phyloP scores from a whole-genome alignment of 805 yeast genomes.

The Saccharomycopsis microspora region DNA sequence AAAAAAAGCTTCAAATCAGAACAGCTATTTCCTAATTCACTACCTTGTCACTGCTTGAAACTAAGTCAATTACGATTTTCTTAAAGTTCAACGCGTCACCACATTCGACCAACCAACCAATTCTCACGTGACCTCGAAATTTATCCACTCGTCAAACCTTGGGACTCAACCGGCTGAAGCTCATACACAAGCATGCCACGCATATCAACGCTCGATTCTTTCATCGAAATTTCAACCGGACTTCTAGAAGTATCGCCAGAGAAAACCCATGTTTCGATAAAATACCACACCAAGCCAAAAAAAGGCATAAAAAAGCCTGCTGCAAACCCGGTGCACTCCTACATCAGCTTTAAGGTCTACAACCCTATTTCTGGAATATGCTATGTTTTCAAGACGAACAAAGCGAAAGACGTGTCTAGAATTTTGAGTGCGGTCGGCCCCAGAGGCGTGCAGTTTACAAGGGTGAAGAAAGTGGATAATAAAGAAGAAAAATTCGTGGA shows the following conservation, averaged over 20 bases:
- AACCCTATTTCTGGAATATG: constrained; percentile 57
- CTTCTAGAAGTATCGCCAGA: constrained; percentile 23
- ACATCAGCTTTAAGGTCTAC: constrained; percentile 45
- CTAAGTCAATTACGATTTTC: no score
- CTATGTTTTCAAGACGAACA: constrained; percentile 44
- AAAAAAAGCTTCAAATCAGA: no score
- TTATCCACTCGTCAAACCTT: no score
- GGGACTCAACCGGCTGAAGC: no score
- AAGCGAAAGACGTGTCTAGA: constrained; percentile 64
- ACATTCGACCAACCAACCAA: no score
- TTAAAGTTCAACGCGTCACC: no score
- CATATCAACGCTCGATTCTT: constrained; percentile 22
- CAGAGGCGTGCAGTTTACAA: constrained; percentile 35
- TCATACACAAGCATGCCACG: constrained; percentile 8
- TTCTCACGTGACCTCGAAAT: no score
- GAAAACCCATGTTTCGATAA: constrained; percentile 22
- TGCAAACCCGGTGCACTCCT: constrained; percentile 14
- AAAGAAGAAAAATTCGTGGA: constrained; percentile 10
- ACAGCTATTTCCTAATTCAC: no score
- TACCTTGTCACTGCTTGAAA: no score
- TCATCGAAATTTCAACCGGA: constrained; percentile 21
- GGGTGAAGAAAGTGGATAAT: constrained; percentile 10
- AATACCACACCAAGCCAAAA: constrained; percentile 24
- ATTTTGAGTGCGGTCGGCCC: constrained; percentile 68
- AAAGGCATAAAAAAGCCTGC: not conserved